Base-by-base conservation (phyloP, 495 filamentous ascomycete genomes). In the Neurospora pannonica region DNA sequence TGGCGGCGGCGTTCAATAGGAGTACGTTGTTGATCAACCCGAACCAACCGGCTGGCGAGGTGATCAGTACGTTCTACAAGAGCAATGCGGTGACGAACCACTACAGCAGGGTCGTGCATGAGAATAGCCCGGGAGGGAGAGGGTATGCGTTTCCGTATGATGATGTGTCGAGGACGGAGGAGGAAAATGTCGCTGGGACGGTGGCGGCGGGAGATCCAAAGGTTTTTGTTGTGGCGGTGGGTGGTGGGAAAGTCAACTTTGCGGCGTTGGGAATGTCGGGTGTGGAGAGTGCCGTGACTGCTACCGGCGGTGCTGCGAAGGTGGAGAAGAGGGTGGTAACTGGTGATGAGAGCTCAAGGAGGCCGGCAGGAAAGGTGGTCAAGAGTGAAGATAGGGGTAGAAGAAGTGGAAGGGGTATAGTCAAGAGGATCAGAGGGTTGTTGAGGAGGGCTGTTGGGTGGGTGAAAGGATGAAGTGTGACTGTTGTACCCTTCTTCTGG, bases 131-230 rank as follows among this genome's bases (percentile, higher is more conserved):
- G 8, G 90, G 91, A 81, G 84, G 86, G 4, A 82, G 86, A 17
- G 92, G 92, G 3, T 94, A 94, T 82, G 90, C 91, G 3, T 94
- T 94, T 77, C 91, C 92, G 0, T 94, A 93, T 78, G 92, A 94
- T 78, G 92, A 94, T 80, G 92, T 94, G 5, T 85, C 86, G 28
- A 86, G 90, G 1, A 81, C 81, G 21, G 87, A 85, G 71, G 88
- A 85, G 0, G 75, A 79, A 17, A 79, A 93, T 81, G 89, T 90
- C 75, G 88, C 87, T 38, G 92, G 92, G 3, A 87, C 86, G 70
- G 87, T 93, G n/a, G 87, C 79, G 72, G 89, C 89, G 78, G 78
- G 79, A 5, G 87, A 81, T 70, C 92, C 92, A 4, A 73, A 79
- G 72, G 75, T 89, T 48, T 86, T 92, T 72, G 89, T 88, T 0